These are phyloP conservation scores for Picochlorum sp. DNA, from an alignment of 139 green algal genomes.

Conservation along the genomic window DNA sequence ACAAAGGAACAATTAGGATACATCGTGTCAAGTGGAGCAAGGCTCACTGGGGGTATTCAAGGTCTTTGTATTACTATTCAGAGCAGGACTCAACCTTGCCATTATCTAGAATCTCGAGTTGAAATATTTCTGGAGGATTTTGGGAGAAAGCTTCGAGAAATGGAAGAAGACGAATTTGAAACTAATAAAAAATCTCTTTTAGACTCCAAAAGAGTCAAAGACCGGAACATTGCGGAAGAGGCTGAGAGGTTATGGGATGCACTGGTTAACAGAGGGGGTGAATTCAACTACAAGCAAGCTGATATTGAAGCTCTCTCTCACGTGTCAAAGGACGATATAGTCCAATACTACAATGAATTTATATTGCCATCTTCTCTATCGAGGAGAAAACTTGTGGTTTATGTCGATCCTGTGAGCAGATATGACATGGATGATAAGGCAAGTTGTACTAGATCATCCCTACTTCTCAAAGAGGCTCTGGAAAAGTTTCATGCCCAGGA, in stretches of 20 bases:
- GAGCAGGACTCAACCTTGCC: constrained; percentile 24
- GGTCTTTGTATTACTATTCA: constrained; percentile 69
- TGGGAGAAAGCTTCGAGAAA: constrained; percentile 4
- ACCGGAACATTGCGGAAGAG: constrained; percentile 59
- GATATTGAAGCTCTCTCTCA: constrained; percentile 37
- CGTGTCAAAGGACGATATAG: constrained; percentile 21
- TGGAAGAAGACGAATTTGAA: constrained; percentile 61
- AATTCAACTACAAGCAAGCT: constrained; percentile 42
- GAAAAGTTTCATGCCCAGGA: no score
- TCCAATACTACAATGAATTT: constrained; percentile 16
- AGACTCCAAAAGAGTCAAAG: constrained; percentile 59
- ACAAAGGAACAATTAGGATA: constrained; percentile 95
- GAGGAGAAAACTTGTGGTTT: constrained; percentile 32
- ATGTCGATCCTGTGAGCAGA: no score
- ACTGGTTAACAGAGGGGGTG: constrained; percentile 50
- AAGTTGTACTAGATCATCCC: no score
- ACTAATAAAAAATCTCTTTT: constrained; percentile 55
- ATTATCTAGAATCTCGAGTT: constrained; percentile 53
- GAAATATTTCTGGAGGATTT: constrained; percentile 70
- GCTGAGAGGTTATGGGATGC: constrained; percentile 65
- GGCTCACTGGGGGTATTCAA: constrained; percentile 72
- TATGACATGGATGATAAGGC: no score
- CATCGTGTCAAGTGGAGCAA: constrained; percentile 57
- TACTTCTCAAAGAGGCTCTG: no score
- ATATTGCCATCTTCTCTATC: constrained; percentile 6